These are phyloP conservation scores for Colletotrichum scovillei DNA, from an alignment of 2,329 filamentous ascomycete species.

Conservation along the genomic window DNA sequence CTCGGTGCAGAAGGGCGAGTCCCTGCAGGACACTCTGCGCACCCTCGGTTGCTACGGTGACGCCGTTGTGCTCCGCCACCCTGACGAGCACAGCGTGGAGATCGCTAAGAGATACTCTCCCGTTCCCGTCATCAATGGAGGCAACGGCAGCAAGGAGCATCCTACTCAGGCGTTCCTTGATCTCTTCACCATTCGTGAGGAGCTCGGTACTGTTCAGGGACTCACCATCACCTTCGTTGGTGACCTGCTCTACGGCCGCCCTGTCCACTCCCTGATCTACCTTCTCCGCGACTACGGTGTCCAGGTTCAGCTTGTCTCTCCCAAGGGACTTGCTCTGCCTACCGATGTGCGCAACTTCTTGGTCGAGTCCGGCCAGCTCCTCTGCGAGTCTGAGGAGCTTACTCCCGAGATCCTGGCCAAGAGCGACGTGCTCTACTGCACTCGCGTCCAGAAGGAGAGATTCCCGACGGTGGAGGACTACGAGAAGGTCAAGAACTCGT, in stretches of 20 bases:
- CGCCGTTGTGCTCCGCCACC: slow-evolving; percentile 95
- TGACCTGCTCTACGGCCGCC: slow-evolving; percentile 91
- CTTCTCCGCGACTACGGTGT: slow-evolving; percentile 97
- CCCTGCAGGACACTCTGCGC: slow-evolving; percentile 90
- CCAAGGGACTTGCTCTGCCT: slow-evolving; percentile 82
- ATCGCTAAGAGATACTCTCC: slow-evolving; percentile 87
- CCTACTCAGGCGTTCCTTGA: slow-evolving; percentile 98
- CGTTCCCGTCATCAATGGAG: slow-evolving; percentile 95
- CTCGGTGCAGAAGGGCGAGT: slow-evolving; percentile 94
- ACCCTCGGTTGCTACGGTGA: slow-evolving; percentile 96
- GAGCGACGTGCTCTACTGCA: slow-evolving; percentile 96
- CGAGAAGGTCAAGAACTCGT: slow-evolving; percentile 87
- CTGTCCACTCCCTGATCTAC: slow-evolving; percentile 95
- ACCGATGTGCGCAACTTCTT: slow-evolving; percentile 79
- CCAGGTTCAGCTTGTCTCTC: slow-evolving; percentile 90
- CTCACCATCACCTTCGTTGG: slow-evolving; percentile 96
- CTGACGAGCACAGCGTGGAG: slow-evolving; percentile 82
- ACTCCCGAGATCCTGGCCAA: slow-evolving; percentile 87
- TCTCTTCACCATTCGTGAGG: slow-evolving; percentile 97
- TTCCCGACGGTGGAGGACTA: slow-evolving; percentile 86
- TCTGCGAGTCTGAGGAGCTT: slow-evolving; percentile 79
- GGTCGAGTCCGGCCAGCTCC: slow-evolving; percentile 78
- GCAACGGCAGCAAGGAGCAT: slow-evolving; percentile 95
- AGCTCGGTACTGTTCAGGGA: slow-evolving; percentile 93
- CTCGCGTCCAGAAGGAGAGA: slow-evolving; percentile 94